A percentile compares a stretch with the other conserved stretches of the same genome.
phyloP scores from a whole-genome alignment of 2,329 filamentous ascomycete genomes.

The Claviceps spartinae region DNA sequence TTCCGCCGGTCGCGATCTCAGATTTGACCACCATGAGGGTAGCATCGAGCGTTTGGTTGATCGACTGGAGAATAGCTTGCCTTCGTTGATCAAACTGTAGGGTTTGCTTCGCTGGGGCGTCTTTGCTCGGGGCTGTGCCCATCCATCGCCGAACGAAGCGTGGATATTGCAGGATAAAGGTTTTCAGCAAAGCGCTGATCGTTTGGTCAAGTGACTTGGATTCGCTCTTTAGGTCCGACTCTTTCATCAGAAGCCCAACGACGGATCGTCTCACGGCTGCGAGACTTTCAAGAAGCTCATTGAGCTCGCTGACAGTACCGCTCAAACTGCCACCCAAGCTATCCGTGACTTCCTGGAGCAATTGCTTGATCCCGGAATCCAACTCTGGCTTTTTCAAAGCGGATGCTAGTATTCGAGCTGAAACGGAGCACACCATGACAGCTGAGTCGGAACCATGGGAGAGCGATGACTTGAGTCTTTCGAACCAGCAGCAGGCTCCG shows the following conservation, averaged over 20 bases:
- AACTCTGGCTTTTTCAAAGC: conserved; percentile 31
- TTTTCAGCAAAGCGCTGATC: conserved; percentile 32
- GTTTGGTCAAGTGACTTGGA: conserved; percentile 6
- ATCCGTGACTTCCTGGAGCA: conserved; percentile 36
- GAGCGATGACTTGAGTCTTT: conserved; percentile 27
- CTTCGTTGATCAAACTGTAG: conserved; percentile 49
- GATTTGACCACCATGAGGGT: conserved; percentile 42
- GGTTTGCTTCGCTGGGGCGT: conserved; percentile 40
- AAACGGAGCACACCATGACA: conserved; percentile 36
- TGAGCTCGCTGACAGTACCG: conserved; percentile 44
- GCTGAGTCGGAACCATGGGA: conserved; percentile 28
- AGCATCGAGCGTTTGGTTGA: conserved; percentile 46
- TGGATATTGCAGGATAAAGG: conserved; percentile 44
- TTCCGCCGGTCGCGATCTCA: conserved; percentile 31
- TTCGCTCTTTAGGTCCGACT: conserved; percentile 10
- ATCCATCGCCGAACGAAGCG: conserved; percentile 49
- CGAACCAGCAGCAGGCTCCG: conserved; percentile 43
- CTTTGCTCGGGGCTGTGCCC: conserved; percentile 39
- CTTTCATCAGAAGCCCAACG: conserved; percentile 31
- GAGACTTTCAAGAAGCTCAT: conserved; percentile 45
- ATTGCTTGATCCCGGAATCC: conserved; percentile 23
- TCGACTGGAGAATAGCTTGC: conserved; percentile 35
- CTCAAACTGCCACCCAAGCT: conserved; percentile 45
- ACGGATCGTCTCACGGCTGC: conserved; percentile 41
- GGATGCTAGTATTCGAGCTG: conserved; percentile 41